These are phyloP conservation scores for Globisporangium alternatum DNA, from an alignment of 352 stramenopile genomes.

Conservation along the genomic window DNA sequence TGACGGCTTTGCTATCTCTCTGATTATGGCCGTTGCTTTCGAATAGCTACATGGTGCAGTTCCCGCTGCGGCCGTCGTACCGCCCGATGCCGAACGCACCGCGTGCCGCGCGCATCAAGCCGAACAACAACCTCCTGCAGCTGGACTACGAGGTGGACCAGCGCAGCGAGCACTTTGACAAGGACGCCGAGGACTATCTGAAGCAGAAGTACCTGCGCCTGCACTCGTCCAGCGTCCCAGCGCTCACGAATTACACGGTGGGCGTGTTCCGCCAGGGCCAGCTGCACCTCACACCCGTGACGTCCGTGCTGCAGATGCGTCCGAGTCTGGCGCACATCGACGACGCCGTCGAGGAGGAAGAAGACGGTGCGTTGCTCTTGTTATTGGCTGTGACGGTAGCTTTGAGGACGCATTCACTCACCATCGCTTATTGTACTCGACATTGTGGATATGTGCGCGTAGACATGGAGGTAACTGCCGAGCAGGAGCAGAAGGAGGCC, in stretches of 20 bases:
- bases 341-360: conserved; percentile 64
- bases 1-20: background rate
- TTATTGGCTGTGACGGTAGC: background rate
- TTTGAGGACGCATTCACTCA: background rate
- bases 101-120: conserved; percentile 63
- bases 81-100: conserved; percentile 65
- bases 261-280: conserved; percentile 79
- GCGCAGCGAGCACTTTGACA: conserved; percentile 70
- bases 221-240: conserved; percentile 57
- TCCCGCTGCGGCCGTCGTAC: conserved; percentile 75
- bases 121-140: conserved; percentile 69
- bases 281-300: conserved; percentile 73
- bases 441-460: background rate
- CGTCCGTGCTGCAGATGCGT: conserved; percentile 75
- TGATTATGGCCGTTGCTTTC: background rate
- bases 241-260: conserved; percentile 77
- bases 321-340: conserved; percentile 78
- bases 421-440: background rate
- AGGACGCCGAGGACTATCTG: conserved; percentile 75
- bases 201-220: conserved; percentile 71
- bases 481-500: conserved; percentile 51
- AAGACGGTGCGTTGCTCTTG: conserved; percentile 22
- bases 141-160: conserved; percentile 77
- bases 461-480: conserved; percentile 40
- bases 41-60: conserved; percentile 73